These are phyloP conservation scores for Neospora caninum DNA, from an alignment of 169 alveolate genomes.

Conservation along the genomic window DNA sequence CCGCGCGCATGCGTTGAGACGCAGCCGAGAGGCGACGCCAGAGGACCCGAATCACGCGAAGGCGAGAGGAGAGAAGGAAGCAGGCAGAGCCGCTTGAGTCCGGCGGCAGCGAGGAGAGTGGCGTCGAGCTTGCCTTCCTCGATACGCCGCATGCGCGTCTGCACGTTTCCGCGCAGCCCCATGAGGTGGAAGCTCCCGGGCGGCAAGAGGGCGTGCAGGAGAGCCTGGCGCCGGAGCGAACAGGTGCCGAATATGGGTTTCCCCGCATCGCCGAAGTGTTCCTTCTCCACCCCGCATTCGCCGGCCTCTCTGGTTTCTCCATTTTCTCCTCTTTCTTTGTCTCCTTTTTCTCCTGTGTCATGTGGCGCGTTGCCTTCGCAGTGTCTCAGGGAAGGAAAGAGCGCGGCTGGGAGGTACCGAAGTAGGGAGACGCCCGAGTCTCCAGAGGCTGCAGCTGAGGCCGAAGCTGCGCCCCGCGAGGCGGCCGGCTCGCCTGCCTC, in stretches of 20 bases:
- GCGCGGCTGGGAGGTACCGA: not conserved
- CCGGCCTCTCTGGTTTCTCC: not conserved
- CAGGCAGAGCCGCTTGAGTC: slow-evolving; percentile 70
- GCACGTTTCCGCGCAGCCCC: slow-evolving; percentile 76
- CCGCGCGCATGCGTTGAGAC: too few relatives aligned
- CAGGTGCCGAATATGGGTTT: slow-evolving; percentile 62
- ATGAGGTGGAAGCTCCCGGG: slow-evolving; percentile 54
- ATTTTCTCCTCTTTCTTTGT: too few relatives aligned
- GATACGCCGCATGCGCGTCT: slow-evolving; percentile 69
- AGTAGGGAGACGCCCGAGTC: not conserved
- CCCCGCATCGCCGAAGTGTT: not conserved
- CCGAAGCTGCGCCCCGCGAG: not conserved
- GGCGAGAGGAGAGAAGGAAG: slow-evolving; percentile 66
- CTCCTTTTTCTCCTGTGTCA: too few relatives aligned
- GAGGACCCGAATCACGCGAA: not conserved
- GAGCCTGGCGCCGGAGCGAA: slow-evolving; percentile 68
- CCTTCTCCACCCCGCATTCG: not conserved
- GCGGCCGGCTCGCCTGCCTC: too few relatives aligned
- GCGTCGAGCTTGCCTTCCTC: slow-evolving; percentile 70
- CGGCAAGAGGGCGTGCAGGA: slow-evolving; percentile 9
- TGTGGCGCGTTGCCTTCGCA: too few relatives aligned
- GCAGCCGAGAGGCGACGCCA: too few relatives aligned
- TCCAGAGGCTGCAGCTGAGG: not conserved
- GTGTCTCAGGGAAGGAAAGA: too few relatives aligned
- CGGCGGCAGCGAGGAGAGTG: slow-evolving; percentile 74